Base-by-base conservation (phyloP, 345 rosid genomes). In the Melaleuca alternifolia region DNA sequence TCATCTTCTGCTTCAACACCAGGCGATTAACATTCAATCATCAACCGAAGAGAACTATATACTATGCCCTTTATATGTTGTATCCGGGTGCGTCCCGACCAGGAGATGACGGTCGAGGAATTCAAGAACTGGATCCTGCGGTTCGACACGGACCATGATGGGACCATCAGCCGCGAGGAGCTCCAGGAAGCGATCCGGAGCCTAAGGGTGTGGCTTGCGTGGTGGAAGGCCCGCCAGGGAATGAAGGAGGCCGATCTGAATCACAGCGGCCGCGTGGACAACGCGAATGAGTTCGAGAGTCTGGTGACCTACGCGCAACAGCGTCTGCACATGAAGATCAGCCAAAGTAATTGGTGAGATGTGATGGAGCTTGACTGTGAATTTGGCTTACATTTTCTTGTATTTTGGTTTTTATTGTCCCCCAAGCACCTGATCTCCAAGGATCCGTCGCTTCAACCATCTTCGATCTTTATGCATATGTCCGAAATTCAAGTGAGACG, bases 251-350 rank as follows among this genome's bases (percentile, higher is more conserved):
- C 77, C 1, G 46, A 65, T 33, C 46, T 65, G 77, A 65, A 41
- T 5, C 46, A 18, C 12, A 65, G 46, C 46, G 41, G 77, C 77
- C 24, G 46, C 3, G 5, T 16, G 24, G 89, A 89, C 86, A 81
- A 54, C 14, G 83, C 76, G 48, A 75, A 59, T 48, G 92, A 91
- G 61, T 85, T 88, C 26, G 91, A 91, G 53, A 90, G 82, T 75
- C 83, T 71, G 24, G 61, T 89, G 62, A 85, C 82, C 37, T 89
- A 44, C 76, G 89, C 89, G 50, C 86, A 86, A 83, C 84, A 83
- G 76, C 75, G 85, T 79, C 84, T 90, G 88, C 91, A 88, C 86
- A 82, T 89, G 89, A 90, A 91, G 83, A 87, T 90, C 57, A n/a
- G 26, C 59, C 84, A 82, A 76, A 84, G 85, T 85, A 65, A 75